These are phyloP conservation scores for Phytophthora pinifolia DNA, from an alignment of 352 stramenopile genomes.

Conservation along the genomic window DNA sequence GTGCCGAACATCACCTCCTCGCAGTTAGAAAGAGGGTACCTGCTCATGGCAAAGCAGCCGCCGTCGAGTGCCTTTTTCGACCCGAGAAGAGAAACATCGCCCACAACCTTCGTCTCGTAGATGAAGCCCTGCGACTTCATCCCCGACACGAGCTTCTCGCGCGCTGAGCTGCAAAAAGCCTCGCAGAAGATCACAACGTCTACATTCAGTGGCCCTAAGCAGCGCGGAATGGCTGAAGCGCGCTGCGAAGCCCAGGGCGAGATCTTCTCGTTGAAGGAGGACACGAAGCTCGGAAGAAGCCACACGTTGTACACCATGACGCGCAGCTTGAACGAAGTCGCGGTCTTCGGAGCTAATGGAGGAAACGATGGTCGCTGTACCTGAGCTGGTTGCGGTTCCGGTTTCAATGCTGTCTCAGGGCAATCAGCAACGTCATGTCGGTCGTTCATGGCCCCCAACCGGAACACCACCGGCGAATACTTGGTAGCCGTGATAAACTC, in stretches of 20 bases:
- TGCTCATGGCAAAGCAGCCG: slow-evolving; percentile 72
- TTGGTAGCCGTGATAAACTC: slow-evolving; percentile 52
- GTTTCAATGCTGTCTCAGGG: slow-evolving; percentile 6
- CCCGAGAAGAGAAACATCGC: slow-evolving; percentile 44
- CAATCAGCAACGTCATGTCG: slow-evolving; percentile 8
- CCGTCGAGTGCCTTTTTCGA: slow-evolving; percentile 66
- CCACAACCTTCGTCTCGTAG: slow-evolving; percentile 70
- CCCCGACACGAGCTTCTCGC: slow-evolving; percentile 48
- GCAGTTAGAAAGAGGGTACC: slow-evolving; percentile 52
- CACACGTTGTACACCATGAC: slow-evolving; percentile 79
- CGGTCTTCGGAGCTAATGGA: not conserved
- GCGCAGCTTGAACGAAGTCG: slow-evolving; percentile 42
- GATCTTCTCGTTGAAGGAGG: slow-evolving; percentile 63
- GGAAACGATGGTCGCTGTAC: not conserved
- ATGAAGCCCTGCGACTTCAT: slow-evolving; percentile 71
- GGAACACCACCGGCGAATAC: slow-evolving; percentile 47
- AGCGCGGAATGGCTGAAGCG: slow-evolving; percentile 55
- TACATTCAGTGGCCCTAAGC: slow-evolving; percentile 35
- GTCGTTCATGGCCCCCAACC: slow-evolving; percentile 11
- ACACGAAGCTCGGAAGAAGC: slow-evolving; percentile 61
- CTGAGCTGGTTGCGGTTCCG: not conserved
- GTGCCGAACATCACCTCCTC: slow-evolving; percentile 64
- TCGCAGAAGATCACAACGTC: slow-evolving; percentile 80
- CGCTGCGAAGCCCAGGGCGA: slow-evolving; percentile 49
- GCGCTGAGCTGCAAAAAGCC: slow-evolving; percentile 50